A percentile compares a stretch with the other conserved stretches of the same genome.
phyloP scores from a whole-genome alignment of 306 rosid species.

The Cyamopsis tetragonoloba region DNA sequence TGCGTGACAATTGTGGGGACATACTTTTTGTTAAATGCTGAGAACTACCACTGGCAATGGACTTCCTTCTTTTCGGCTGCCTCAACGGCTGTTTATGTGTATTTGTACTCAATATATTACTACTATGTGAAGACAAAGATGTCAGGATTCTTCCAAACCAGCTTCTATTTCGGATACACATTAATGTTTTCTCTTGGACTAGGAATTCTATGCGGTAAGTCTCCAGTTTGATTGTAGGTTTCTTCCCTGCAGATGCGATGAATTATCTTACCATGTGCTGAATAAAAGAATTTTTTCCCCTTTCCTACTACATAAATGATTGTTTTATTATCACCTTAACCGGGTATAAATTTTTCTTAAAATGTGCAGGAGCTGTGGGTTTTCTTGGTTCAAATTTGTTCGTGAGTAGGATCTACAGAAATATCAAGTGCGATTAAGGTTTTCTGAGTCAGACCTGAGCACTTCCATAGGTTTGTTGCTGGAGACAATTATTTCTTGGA shows the following conservation, averaged over 20 bases:
- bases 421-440: constrained; percentile 88
- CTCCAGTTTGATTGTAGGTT: not conserved
- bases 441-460: constrained; percentile 34
- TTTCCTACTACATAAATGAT: not conserved
- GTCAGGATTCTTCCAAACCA: constrained; percentile 99
- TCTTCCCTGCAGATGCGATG: constrained; percentile 1
- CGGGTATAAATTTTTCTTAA: constrained; percentile 2
- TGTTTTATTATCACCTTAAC: constrained; percentile 8
- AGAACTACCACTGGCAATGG: constrained; percentile 99
- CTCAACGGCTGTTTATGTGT: constrained; percentile 92
- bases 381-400: constrained; percentile 92
- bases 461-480: constrained; percentile 38
- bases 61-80: constrained; percentile 99
- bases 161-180: constrained; percentile 99
- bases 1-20: constrained; percentile 99
- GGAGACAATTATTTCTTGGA: constrained; percentile 35
- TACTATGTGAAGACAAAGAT: constrained; percentile 94
- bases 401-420: constrained; percentile 97
- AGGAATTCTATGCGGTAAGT: constrained; percentile 96
- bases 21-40: constrained; percentile 93
- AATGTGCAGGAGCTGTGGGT: constrained; percentile 89
- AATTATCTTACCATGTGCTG: not conserved
- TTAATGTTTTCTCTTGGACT: constrained; percentile 96
- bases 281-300: not conserved
- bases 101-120: constrained; percentile 89